phyloP scores from a whole-genome alignment of 2,329 filamentous ascomycete species.

The Colletotrichum magnum region DNA sequence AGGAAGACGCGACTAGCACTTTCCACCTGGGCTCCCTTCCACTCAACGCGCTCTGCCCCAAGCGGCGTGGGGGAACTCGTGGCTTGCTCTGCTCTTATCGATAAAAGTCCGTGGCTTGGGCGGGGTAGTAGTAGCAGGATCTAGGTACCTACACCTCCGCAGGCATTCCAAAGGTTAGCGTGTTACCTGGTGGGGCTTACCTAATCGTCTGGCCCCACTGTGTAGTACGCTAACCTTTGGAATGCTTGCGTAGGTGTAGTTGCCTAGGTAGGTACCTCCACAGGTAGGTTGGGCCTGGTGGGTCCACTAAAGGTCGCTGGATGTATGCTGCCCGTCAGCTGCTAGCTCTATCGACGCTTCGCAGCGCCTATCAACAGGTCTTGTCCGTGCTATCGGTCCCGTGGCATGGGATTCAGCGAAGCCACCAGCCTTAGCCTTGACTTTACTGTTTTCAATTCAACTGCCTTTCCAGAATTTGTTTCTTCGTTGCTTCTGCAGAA shows the following conservation, averaged over 20 bases:
- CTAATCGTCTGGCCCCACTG: no score
- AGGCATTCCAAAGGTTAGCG: no score
- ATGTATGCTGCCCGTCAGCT: constrained; percentile 17
- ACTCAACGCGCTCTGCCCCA: constrained; percentile 36
- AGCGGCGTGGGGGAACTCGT: constrained; percentile 5
- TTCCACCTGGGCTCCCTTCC: constrained; percentile 12
- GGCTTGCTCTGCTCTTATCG: constrained; percentile 27
- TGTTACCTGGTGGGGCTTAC: no score
- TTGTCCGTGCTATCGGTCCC: constrained; percentile 15
- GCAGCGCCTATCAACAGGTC: neutral
- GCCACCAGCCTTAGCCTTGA: neutral
- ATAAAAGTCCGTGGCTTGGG: constrained; percentile 22
- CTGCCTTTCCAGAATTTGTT: no score
- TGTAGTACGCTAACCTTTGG: no score
- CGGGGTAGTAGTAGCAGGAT: constrained; percentile 3
- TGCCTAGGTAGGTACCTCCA: no score
- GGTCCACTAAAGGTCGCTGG: constrained; percentile 1
- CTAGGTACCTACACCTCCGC: no score
- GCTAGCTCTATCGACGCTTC: neutral
- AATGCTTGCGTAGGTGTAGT: no score
- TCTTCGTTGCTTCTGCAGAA: constrained; percentile 16
- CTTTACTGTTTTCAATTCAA: neutral
- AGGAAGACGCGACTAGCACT: constrained; percentile 39
- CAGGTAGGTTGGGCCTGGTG: no score
- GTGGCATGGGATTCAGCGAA: constrained; percentile 1